Evolutionary conservation across 2,329 filamentous ascomycete species (phyloP), one percentile per base, ranked within the genome.

Genomic region (Boeremia lycopersici): DNA sequence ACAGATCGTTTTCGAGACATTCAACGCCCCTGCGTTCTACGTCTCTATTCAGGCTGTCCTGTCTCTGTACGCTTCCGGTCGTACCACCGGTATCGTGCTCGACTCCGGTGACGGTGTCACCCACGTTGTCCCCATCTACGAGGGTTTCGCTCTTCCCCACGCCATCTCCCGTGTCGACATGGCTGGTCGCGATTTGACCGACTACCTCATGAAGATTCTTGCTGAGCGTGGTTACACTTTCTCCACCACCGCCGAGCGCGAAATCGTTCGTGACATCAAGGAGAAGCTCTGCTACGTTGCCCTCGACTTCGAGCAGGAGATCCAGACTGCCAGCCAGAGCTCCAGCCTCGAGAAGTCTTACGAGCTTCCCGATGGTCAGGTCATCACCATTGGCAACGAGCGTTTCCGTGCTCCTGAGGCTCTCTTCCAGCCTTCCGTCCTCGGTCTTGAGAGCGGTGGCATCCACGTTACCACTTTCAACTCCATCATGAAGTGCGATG

Each of bases 401-500:
- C 92, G 95, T 77, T 99, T 99, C 93, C 93, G 95, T 83, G 93
- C 93, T 79, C 95, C 95, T 71, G 95, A 99, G 86, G 93, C 95
- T 82, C 90, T 99, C 75, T 99, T 99, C 93, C 91, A 97, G 86
- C 95, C 95, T 77, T 95, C 90, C 69, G 93, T 98, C 72, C 85
- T 99, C 73, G 95, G 95, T 89, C 93, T 97, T 76, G 95, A 99
- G 84, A 92, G 88, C 81, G 93, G 93, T 77, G 95, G 95, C 83
- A 98, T 99, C 83, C 95, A 98, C 85, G 93, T 96, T 78, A 98
- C 93, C 79, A 98, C 95, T 74, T 98, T 97, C 91, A 98, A 98
- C 90, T 98, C 95, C 76, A 97, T 99, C 89, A 98, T 98, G 92
- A 99, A 99, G 90, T 98, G 95, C 82, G 95, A 99, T 82, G 93